Base-by-base conservation (phyloP, 2,329 filamentous ascomycete species). In the Cladosporium sphaerospermum region DNA sequence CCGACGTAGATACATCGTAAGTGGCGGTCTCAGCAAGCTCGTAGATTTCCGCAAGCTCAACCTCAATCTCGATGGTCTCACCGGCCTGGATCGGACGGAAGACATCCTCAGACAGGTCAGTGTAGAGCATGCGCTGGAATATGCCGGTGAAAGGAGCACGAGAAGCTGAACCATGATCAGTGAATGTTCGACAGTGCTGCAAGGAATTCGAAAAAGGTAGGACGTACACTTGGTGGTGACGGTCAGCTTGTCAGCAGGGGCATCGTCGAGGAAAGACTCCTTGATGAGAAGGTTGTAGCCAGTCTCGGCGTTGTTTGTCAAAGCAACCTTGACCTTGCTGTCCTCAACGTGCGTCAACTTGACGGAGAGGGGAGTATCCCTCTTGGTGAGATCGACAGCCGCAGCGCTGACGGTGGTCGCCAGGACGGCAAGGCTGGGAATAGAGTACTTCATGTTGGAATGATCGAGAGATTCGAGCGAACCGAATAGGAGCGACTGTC, bases 11-110 rank as follows among this genome's bases (percentile, higher is more conserved):
- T 45, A 88, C 67, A 51, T 77, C 76, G 63, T 82, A 82, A 13
- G 43, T 36, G 37, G 28, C 51, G 31, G 43, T 42, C 36, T 46
- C 51, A 10, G 37, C 14, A 9, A 53, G 51, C 31, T 53, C 51
- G 65, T 83, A 79, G 2, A 78, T 72, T 63, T 80, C 72, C 34
- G 78, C 80, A 34, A 80, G 71, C 60, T 83, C 78, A 52, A 82
- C 79, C 39, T 72, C 74, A 31, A 77, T 68, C 59, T 77, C 74
- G 57, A 82, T 71, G 8, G 77, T 76, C 64, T 79, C 66, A 23
- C 70, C 71, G 46, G 70, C 64, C 45, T 49, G 67, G 53, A 83
- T 74, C 37, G 69, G 68, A 60, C 76, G 66, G 65, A 83, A 83
- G 47, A 76, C 73, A 3, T 75, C 72, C 39, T 75, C 72, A 14